Percentiles rank a stretch among this genome's conserved stretches.
These are phyloP conservation scores for Aspergillus novoparasiticus DNA, from an alignment of 2,329 filamentous ascomycete species.

Conservation along the genomic window DNA sequence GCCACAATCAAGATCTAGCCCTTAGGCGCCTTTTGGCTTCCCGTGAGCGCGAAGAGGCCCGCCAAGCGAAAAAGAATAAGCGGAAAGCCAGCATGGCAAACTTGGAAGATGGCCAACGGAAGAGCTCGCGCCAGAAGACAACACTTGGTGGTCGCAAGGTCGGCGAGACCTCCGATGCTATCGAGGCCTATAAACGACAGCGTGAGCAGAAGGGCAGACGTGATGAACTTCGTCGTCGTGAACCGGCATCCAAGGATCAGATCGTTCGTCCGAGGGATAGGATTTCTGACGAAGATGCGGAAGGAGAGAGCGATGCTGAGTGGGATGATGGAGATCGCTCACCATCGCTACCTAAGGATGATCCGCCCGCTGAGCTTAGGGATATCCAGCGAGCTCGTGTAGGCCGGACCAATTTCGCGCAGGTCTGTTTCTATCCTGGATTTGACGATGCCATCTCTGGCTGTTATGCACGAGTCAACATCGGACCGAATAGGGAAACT, in stretches of 20 bases:
- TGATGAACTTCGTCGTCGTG: constrained; percentile 50
- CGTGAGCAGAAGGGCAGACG: constrained; percentile 60
- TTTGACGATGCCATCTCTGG: constrained; percentile 81
- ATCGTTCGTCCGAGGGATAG: constrained; percentile 64
- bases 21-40: constrained; percentile 75
- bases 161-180: constrained; percentile 69
- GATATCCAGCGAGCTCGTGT: constrained; percentile 84
- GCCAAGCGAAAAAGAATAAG: constrained; percentile 57
- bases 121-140: constrained; percentile 72
- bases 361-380: constrained; percentile 70
- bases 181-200: constrained; percentile 69
- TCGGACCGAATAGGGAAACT: constrained; percentile 74
- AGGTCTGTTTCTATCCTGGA: constrained; percentile 89
- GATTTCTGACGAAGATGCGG: constrained; percentile 63
- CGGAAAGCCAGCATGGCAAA: constrained; percentile 80
- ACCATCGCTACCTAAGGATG: constrained; percentile 60
- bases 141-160: constrained; percentile 66
- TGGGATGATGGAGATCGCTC: constrained; percentile 64
- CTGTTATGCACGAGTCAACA: constrained; percentile 81
- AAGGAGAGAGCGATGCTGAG: constrained; percentile 78
- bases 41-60: constrained; percentile 63
- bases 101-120: constrained; percentile 74
- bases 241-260: constrained; percentile 51
- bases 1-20: constrained; percentile 77
- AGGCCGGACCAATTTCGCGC: constrained; percentile 81